Evolutionary conservation across 345 rosid genomes (phyloP).

Genomic region (Isatis tinctoria): DNA sequence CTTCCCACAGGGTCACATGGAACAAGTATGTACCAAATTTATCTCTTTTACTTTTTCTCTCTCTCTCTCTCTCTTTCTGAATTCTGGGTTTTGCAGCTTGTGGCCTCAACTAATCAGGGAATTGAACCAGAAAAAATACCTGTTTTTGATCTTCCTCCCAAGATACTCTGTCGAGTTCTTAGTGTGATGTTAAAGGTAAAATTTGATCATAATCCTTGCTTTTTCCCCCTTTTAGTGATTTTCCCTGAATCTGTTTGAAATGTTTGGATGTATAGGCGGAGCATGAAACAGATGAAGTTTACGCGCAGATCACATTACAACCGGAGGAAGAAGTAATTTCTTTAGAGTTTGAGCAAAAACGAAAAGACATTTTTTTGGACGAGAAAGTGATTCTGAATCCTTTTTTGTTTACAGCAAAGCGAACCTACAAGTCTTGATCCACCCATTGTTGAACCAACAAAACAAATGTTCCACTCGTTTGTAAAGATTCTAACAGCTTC

Average conservation of each 20-base stretch:
- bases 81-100: constrained; percentile 45
- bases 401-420: constrained; percentile 43
- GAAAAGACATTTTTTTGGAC: not conserved
- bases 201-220: not conserved
- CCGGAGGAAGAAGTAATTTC: constrained; percentile 63
- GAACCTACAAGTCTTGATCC: constrained; percentile 59
- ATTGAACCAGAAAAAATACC: constrained; percentile 51
- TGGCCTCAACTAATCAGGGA: constrained; percentile 83
- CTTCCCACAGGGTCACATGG: constrained; percentile 80
- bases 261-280: constrained; percentile 44
- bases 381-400: not conserved
- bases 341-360: not conserved
- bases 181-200: constrained; percentile 56
- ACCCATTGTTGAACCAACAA: constrained; percentile 41
- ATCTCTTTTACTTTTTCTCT: not conserved
- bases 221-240: not conserved
- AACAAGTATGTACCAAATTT: constrained; percentile 44
- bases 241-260: not conserved
- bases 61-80: not conserved
- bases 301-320: constrained; percentile 77
- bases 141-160: constrained; percentile 60
- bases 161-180: constrained; percentile 77
- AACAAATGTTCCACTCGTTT: constrained; percentile 54
- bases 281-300: constrained; percentile 84
- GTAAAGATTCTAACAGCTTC: constrained; percentile 86